A percentile compares a stretch with the other conserved stretches of the same genome.
Conservation (phyloP, 2,329 filamentous ascomycete species). For the Alternaria viburni region DNA sequence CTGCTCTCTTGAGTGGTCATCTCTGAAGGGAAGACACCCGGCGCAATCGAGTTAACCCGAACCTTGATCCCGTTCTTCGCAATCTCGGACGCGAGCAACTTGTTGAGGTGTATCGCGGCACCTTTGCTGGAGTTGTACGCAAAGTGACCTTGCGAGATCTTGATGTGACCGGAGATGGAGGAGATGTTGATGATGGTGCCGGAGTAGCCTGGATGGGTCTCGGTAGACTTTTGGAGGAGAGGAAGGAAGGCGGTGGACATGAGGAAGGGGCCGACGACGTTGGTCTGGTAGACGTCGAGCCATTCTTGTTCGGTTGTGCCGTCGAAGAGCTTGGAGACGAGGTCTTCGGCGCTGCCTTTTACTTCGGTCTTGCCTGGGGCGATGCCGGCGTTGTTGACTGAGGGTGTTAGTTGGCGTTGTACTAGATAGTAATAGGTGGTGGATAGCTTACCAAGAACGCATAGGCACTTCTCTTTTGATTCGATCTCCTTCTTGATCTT, state of each 20-base stretch:
- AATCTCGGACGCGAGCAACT: constrained; percentile 62
- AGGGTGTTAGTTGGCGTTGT: constrained; percentile 39
- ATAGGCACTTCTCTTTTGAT: constrained; percentile 53
- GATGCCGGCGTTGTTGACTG: constrained; percentile 52
- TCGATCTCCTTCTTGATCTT: constrained; percentile 53
- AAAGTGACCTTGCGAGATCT: constrained; percentile 56
- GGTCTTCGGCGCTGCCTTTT: constrained; percentile 50
- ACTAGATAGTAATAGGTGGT: constrained; percentile 10
- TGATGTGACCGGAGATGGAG: constrained; percentile 54
- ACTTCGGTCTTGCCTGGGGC: constrained; percentile 46
- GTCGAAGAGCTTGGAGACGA: constrained; percentile 55
- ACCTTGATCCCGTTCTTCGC: constrained; percentile 60
- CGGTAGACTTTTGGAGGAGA: constrained; percentile 53
- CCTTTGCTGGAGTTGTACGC: constrained; percentile 59
- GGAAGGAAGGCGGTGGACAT: constrained; percentile 56
- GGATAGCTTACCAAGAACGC: constrained; percentile 47
- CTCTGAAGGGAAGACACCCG: constrained; percentile 63
- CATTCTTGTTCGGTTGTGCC: constrained; percentile 54
- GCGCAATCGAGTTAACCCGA: constrained; percentile 64
- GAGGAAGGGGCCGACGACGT: constrained; percentile 57
- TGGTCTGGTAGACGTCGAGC: constrained; percentile 54
- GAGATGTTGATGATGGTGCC: constrained; percentile 56
- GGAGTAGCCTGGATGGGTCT: constrained; percentile 52
- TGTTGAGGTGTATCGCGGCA: constrained; percentile 61
- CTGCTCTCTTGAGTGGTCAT: constrained; percentile 62